These are phyloP conservation scores for Thalassiosira profunda DNA, from an alignment of 108 stramenopile genomes.

Conservation along the genomic window DNA sequence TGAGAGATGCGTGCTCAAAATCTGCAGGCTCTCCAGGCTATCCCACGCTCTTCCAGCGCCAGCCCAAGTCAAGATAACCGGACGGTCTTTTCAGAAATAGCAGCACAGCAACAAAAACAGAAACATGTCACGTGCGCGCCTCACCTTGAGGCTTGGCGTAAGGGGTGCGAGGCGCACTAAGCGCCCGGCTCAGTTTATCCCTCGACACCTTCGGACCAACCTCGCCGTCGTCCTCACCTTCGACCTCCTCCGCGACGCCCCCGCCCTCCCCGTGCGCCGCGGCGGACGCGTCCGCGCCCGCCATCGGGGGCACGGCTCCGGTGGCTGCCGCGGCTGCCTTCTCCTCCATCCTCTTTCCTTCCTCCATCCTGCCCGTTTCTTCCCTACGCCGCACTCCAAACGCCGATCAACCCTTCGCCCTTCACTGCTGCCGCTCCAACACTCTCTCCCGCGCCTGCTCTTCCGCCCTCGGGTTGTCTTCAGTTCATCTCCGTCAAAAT, in stretches of 20 bases:
- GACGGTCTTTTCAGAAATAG: slow-evolving; percentile 9
- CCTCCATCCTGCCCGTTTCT: background rate
- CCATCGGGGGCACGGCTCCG: background rate
- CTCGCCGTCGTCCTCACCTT: slow-evolving; percentile 13
- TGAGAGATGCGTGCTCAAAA: too few relatives aligned
- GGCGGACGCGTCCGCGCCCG: background rate
- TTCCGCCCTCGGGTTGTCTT: too few relatives aligned
- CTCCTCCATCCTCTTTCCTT: background rate
- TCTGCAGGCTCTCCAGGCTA: too few relatives aligned
- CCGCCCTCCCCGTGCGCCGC: background rate
- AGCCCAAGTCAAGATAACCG: slow-evolving; percentile 51
- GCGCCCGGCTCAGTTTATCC: background rate
- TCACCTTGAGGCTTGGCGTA: slow-evolving; percentile 9
- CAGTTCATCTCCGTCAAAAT: too few relatives aligned
- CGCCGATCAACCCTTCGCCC: too few relatives aligned
- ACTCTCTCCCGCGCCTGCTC: too few relatives aligned
- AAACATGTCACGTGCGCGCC: background rate
- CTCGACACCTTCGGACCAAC: slow-evolving; percentile 24
- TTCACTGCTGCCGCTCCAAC: too few relatives aligned
- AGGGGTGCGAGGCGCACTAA: slow-evolving; percentile 39
- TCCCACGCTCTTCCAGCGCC: too few relatives aligned
- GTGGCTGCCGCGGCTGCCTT: background rate
- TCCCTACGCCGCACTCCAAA: background rate
- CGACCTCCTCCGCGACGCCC: slow-evolving; percentile 14
- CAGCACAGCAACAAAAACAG: background rate